phyloP scores from a whole-genome alignment of 371 early-diverging fungal species.

The Rhizopus delemar region DNA sequence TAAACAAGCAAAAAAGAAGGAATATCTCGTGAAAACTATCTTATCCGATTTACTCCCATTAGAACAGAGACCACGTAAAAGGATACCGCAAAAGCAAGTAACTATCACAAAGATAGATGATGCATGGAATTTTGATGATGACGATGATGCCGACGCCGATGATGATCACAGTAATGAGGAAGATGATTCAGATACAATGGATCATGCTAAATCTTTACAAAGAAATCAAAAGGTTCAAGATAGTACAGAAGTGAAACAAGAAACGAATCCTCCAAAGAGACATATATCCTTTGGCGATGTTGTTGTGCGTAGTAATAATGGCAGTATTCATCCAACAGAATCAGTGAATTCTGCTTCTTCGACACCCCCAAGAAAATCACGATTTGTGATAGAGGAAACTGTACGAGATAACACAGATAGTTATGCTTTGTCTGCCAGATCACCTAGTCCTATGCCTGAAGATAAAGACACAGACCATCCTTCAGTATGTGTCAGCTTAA shows the following conservation, averaged over 20 bases:
- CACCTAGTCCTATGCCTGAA: slow-evolving; percentile 38
- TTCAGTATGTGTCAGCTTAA: slow-evolving; percentile 4
- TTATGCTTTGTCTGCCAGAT: slow-evolving; percentile 20
- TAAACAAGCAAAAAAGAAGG: slow-evolving; percentile 75
- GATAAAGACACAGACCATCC: slow-evolving; percentile 24
- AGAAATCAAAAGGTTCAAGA: slow-evolving; percentile 7
- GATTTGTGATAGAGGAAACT: slow-evolving; percentile 56
- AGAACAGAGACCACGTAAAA: slow-evolving; percentile 60
- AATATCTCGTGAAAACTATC: slow-evolving; percentile 62
- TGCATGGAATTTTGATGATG: slow-evolving; percentile 49
- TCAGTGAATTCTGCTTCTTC: slow-evolving; percentile 7
- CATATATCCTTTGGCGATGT: slow-evolving; percentile 56
- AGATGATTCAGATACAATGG: background rate
- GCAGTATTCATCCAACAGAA: slow-evolving; percentile 22
- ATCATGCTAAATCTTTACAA: too few species aligned
- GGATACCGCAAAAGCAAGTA: slow-evolving; percentile 39
- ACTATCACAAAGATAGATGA: slow-evolving; percentile 36
- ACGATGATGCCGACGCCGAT: slow-evolving; percentile 21
- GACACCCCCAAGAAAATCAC: slow-evolving; percentile 43
- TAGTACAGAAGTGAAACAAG: slow-evolving; percentile 6
- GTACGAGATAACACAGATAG: slow-evolving; percentile 1
- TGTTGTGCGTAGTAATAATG: slow-evolving; percentile 35
- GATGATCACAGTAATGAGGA: slow-evolving; percentile 22
- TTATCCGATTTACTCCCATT: slow-evolving; percentile 76
- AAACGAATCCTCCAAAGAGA: slow-evolving; percentile 17